Conservation (phyloP, 495 filamentous ascomycete genomes). For the Tuber umbilicatum region DNA sequence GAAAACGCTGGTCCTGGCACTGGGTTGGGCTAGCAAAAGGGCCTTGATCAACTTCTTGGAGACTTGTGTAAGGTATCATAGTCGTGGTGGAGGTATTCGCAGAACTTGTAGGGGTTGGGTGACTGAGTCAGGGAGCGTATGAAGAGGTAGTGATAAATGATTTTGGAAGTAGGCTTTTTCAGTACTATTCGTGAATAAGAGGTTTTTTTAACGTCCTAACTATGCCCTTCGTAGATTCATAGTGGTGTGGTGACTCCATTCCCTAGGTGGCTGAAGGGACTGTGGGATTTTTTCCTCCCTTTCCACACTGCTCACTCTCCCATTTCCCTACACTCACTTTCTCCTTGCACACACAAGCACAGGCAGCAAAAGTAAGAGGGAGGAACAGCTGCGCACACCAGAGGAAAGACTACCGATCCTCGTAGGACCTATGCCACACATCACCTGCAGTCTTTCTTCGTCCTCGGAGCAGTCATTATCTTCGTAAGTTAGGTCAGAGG, state of each 20-base stretch:
- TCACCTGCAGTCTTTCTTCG: slow-evolving; percentile 24
- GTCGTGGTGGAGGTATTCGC: background rate
- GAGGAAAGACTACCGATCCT: slow-evolving; percentile 35
- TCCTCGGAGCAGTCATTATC: slow-evolving; percentile 18
- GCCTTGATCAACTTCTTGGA: background rate
- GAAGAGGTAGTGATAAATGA: background rate
- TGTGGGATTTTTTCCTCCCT: slow-evolving; percentile 32
- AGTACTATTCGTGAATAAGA: background rate
- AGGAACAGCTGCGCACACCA: slow-evolving; percentile 12
- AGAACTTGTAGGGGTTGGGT: background rate
- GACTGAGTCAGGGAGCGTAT: background rate
- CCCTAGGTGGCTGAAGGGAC: background rate
- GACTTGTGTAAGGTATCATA: background rate
- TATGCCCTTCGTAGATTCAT: background rate
- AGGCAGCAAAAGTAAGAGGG: slow-evolving; percentile 1
- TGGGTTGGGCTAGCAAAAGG: background rate
- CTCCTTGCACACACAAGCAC: slow-evolving; percentile 12
- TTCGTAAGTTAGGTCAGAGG: background rate
- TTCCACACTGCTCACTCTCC: slow-evolving; percentile 22
- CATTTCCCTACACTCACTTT: slow-evolving; percentile 10
- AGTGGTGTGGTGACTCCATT: slow-evolving; percentile 2
- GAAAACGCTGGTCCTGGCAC: background rate
- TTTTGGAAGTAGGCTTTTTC: background rate
- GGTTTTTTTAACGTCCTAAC: background rate
- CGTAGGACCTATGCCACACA: slow-evolving; percentile 31